phyloP scores from a whole-genome alignment of 768 basidiomycete genomes.

The Exsudoporus frostii region DNA sequence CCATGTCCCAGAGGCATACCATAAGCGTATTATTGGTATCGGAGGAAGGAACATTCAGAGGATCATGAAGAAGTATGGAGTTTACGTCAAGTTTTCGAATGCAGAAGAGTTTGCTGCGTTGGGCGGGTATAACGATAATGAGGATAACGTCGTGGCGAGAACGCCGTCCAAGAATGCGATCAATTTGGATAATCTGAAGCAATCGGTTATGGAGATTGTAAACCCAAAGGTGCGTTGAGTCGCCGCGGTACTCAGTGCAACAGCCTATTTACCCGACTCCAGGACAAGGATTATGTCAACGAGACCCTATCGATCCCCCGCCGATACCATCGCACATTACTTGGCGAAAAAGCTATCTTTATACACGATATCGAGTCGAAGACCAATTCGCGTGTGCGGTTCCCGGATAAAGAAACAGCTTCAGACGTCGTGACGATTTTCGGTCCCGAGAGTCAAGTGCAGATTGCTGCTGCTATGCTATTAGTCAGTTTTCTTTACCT shows the following conservation, averaged over 20 bases:
- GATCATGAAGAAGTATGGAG: constrained; percentile 99
- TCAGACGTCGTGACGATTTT: constrained; percentile 95
- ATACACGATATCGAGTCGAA: constrained; percentile 96
- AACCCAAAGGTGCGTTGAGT: constrained; percentile 75
- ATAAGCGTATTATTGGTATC: constrained; percentile 98
- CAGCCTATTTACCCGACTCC: background rate
- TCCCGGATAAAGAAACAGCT: constrained; percentile 93
- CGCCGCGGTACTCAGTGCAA: background rate
- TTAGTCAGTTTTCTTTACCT: constrained; percentile 50
- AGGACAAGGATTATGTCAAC: constrained; percentile 97
- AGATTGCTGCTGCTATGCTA: constrained; percentile 95
- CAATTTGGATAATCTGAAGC: constrained; percentile 92
- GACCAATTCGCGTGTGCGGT: constrained; percentile 89
- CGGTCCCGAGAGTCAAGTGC: constrained; percentile 94
- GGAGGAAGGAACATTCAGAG: constrained; percentile 97
- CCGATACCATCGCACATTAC: constrained; percentile 89
- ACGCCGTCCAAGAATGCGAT: constrained; percentile 97
- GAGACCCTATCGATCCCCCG: constrained; percentile 93
- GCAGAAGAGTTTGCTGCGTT: constrained; percentile 94
- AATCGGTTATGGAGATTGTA: constrained; percentile 96
- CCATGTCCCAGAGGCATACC: constrained; percentile 96
- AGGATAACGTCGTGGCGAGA: constrained; percentile 97
- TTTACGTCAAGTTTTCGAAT: constrained; percentile 98
- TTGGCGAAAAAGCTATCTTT: constrained; percentile 96
- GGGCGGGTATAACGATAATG: constrained; percentile 95